Evolutionary conservation across 2,329 filamentous ascomycete genomes (phyloP), one percentile per base, ranked within the genome.

Genomic region (Sphaerulina musiva): DNA sequence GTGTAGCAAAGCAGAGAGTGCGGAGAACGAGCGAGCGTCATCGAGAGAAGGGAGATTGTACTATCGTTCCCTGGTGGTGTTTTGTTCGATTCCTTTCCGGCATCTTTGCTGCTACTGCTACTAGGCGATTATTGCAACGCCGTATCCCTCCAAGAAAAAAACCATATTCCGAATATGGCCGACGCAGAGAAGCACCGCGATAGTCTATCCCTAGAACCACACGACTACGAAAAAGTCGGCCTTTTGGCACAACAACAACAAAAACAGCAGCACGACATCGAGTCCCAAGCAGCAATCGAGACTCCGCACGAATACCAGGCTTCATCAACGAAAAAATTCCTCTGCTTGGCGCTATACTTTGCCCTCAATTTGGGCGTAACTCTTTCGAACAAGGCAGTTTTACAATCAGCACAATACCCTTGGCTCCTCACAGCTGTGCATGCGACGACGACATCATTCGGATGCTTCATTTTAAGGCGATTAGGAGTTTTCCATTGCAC

Each of bases 371-470:
- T 76, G 46, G 66, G 66, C 54, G 68, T 82, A 48, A 82, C 79
- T 12, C 73, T 82, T 14, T 82, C 80, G 66, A 82, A 82, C 70
- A 82, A 82, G 67, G 72, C 79, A 17, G 76, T 82, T 17, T 68
- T 82, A 51, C 54, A 54, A 41, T 57, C 80, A 74, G 62, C 60
- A 46, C 20, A 75, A 36, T 82, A 80, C 63, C 81, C 81, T 41
- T 84, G 80, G 78, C 75, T 84, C 11, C 69, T 84, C 39, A 84
- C 81, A 2, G 77, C 78, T 48, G 70, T 82, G 12, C 81, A 84
- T 62, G 75, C 81, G 8, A 72, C 75, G 20, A 80, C 78, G 42
- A 79, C 80, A 17, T 77, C 78, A 31, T 56, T 77, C 17, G 81
- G 81, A 53, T 82, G 80, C 56, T 77, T 73, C 48, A 61, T 72